These are phyloP conservation scores for Aspergillus aculeatus DNA, from an alignment of 2,329 filamentous ascomycete genomes.

Conservation along the genomic window DNA sequence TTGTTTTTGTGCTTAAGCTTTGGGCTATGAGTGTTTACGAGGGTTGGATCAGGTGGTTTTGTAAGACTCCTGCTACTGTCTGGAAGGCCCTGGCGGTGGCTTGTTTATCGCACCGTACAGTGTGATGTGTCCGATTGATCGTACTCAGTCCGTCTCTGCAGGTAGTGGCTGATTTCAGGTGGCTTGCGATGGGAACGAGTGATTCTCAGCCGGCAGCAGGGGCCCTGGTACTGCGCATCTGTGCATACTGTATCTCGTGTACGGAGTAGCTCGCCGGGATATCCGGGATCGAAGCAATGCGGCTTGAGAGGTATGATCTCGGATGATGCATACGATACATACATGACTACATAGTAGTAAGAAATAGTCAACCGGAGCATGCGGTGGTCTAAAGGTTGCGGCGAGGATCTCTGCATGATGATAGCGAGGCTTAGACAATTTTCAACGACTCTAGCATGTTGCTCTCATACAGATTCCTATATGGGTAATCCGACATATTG, in stretches of 20 bases:
- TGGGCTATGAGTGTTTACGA: not conserved
- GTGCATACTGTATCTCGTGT: not conserved
- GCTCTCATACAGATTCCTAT: not conserved
- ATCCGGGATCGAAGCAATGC: not conserved
- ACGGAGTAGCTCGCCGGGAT: not conserved
- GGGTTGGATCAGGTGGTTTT: not conserved
- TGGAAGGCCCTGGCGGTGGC: not conserved
- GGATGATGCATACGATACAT: too few species aligned
- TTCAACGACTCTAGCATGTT: not conserved
- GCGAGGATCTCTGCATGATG: not conserved
- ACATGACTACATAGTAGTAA: too few species aligned
- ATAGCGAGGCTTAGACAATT: not conserved
- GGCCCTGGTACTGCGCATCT: not conserved
- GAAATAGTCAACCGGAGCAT: not conserved
- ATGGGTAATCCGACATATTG: not conserved
- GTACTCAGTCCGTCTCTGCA: not conserved
- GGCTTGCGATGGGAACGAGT: not conserved
- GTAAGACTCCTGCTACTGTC: not conserved
- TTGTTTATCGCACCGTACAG: not conserved
- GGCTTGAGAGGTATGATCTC: not conserved
- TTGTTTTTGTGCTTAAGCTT: not conserved
- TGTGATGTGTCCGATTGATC: not conserved
- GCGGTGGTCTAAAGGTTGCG: not conserved
- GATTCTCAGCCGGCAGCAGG: too few species aligned
- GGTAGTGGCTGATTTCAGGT: not conserved